Conservation (phyloP, 129 eudicot species). For the Heracleum sosnowskyi region DNA sequence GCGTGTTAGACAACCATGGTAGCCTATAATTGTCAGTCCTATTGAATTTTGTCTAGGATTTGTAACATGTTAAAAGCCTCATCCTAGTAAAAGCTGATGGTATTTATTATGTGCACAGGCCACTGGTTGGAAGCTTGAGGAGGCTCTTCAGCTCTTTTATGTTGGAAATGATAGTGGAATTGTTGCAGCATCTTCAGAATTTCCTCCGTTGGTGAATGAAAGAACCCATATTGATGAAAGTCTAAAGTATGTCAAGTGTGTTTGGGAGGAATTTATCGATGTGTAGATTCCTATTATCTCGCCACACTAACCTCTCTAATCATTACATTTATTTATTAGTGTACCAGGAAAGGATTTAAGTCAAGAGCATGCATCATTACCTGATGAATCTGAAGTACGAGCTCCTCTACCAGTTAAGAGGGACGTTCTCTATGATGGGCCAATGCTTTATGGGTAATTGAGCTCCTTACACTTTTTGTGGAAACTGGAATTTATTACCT, state of each 20-base stretch:
- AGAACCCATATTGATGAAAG: constrained; percentile 31
- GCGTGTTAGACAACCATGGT: neutral
- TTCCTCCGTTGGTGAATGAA: constrained; percentile 39
- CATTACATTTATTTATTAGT: neutral
- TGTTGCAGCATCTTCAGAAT: constrained; percentile 39
- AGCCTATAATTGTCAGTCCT: neutral
- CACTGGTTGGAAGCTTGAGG: constrained; percentile 96
- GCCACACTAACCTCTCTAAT: neutral
- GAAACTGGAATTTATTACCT: neutral
- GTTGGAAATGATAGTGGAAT: constrained; percentile 60
- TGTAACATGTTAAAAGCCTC: neutral
- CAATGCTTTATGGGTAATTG: constrained; percentile 57
- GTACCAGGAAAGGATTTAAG: constrained; percentile 20
- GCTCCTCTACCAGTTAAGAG: constrained; percentile 93
- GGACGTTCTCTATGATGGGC: constrained; percentile 81
- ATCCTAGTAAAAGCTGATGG: neutral
- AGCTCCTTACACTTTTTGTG: neutral
- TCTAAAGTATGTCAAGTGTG: constrained; percentile 33
- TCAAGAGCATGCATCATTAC: constrained; percentile 15
- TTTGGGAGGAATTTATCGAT: neutral
- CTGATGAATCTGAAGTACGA: constrained; percentile 53
- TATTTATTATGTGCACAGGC: constrained; percentile 44
- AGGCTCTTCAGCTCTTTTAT: constrained; percentile 84
- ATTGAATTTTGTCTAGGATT: neutral
- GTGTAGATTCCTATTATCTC: neutral